Evolutionary conservation across 257 asterid species (phyloP).

Genomic region (Nicotiana noctiflora): DNA sequence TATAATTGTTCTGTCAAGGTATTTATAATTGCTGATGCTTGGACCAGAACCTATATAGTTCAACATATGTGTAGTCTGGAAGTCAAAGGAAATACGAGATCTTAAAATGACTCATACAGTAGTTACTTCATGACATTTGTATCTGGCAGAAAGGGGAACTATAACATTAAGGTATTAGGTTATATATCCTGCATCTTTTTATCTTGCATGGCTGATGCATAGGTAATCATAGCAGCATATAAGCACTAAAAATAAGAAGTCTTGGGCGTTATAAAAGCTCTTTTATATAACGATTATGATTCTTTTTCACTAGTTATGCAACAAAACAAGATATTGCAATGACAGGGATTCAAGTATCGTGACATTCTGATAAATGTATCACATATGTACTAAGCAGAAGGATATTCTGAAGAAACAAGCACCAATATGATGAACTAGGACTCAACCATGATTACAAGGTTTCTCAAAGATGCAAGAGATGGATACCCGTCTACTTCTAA

Average conservation of each 20-base stretch:
- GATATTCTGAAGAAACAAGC: not conserved
- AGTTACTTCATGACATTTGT: not conserved
- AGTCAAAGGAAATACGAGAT: not conserved
- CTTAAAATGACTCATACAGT: not conserved
- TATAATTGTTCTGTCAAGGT: not conserved
- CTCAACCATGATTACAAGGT: not conserved
- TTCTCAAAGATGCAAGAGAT: not conserved
- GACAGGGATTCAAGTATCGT: not conserved
- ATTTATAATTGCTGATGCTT: not conserved
- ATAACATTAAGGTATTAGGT: not conserved
- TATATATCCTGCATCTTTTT: not conserved
- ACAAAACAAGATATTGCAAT: not conserved
- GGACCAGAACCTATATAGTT: not conserved
- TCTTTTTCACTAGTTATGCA: not conserved
- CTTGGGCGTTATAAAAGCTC: not conserved
- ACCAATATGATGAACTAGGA: not conserved
- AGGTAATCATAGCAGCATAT: not conserved
- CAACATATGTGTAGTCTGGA: not conserved
- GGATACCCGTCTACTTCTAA: not conserved
- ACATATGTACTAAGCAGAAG: not conserved
- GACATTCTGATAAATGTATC: not conserved
- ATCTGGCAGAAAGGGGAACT: not conserved
- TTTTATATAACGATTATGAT: not conserved
- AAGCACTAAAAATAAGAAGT: not conserved
- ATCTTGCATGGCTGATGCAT: not conserved